A percentile compares a stretch with the other conserved stretches of the same genome.
Conservation (phyloP, 192 early-diverging fungal species). For the Linnemannia elongata region DNA sequence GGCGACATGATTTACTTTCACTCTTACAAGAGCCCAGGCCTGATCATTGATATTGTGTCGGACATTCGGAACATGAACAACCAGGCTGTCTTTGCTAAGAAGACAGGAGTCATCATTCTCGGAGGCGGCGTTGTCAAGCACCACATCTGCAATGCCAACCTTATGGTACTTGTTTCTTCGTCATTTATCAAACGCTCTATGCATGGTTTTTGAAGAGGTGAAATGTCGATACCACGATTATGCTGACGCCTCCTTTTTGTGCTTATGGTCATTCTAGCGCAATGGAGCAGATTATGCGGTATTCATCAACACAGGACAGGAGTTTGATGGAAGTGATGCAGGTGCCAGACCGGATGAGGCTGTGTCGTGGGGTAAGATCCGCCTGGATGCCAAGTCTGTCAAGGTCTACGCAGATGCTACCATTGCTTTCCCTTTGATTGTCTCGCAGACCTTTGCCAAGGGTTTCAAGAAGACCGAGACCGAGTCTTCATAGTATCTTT, state of each 20-base stretch:
- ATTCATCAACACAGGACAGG: conserved; percentile 97
- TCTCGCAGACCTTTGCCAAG: conserved; percentile 95
- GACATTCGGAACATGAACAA: conserved; percentile 95
- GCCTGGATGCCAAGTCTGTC: conserved; percentile 81
- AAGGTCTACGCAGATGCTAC: conserved; percentile 97
- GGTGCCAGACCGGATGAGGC: conserved; percentile 98
- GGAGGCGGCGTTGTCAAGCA: conserved; percentile 99
- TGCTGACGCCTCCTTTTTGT: not conserved
- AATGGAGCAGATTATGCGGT: conserved; percentile 98
- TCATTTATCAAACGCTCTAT: not conserved
- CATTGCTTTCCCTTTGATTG: conserved; percentile 93
- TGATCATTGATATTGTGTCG: conserved; percentile 92
- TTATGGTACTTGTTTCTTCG: conserved; percentile 75
- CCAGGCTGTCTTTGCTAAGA: conserved; percentile 95
- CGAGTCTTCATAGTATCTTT: not conserved
- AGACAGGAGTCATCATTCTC: conserved; percentile 96
- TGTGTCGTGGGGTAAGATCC: conserved; percentile 98
- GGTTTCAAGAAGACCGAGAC: conserved; percentile 27
- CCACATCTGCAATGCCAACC: conserved; percentile 98
- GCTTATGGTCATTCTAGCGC: conserved; percentile 60
- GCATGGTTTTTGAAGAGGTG: not conserved
- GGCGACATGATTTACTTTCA: conserved; percentile 99
- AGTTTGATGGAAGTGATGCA: conserved; percentile 98
- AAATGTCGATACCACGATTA: not conserved
- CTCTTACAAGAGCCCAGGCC: conserved; percentile 93